Base-by-base conservation (phyloP, 225 moss, liverwort and hornwort genomes). In the Physcomitrium patens region DNA sequence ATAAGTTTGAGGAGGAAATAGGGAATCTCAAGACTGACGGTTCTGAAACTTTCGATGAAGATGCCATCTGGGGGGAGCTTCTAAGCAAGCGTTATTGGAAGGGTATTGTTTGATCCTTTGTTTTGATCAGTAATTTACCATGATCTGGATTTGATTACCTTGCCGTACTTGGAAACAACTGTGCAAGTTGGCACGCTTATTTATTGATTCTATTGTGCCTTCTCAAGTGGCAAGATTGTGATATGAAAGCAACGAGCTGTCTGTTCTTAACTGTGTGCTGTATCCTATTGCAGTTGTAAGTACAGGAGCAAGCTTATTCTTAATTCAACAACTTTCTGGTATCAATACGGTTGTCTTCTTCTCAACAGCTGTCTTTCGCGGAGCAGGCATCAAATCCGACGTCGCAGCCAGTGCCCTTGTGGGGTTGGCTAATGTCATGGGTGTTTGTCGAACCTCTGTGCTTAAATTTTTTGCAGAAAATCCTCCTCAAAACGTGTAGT, bases 321-420 rank as follows among this genome's bases (percentile, higher is more conserved):
- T 95, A 28, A 86, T 93, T 62, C 97, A 99, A 77, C 97, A 99
- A 68, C 95, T 99, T 65, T 90, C 95, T 37, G 97, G 97, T 16
- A 93, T 99, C 83, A 99, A 95, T 80, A 86, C 97, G 1, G 93
- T 95, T 27, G 97, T 99, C 19, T 95, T 95, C 86, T 99, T 91
- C 77, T 99, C 97, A 51, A 91, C 93, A 0, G 65, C 85, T 16
- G 93, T 99, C 5, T 99, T 99, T 65, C 93, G 89, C 3, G 83
- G 76, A 68, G 93, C 91, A 10, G 95, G 97, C 79, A 88, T 99
- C 31, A 84, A 89, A 31, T 99, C 95, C 31, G 91, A 95, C 79
- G 91, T 95, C 41, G 94, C 91, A 16, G 97, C 97, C 42, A 99
- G 95, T 81, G 91, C 95, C 56, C 85, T 94, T 17, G 95, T 99